phyloP scores from a whole-genome alignment of 176 grass and related monocot species.

The Rhynchospora tenuis region DNA sequence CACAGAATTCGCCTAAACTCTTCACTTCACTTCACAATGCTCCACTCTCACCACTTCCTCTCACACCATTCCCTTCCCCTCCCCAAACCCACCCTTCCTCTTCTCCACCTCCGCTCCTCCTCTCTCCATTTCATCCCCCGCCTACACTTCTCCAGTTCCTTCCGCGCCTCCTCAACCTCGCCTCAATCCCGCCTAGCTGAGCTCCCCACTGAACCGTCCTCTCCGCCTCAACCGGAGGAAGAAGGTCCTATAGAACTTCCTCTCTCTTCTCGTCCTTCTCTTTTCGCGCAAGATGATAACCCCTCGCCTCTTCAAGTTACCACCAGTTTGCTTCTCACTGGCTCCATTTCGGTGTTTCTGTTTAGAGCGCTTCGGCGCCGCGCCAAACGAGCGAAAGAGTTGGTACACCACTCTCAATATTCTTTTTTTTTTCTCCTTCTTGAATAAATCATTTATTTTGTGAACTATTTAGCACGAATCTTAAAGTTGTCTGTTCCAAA shows the following conservation, averaged over 20 bases:
- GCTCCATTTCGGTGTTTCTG: slow-evolving; percentile 78
- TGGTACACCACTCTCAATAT: slow-evolving; percentile 28
- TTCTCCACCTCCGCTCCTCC: background rate
- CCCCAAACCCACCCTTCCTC: background rate
- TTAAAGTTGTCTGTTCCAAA: too few species aligned
- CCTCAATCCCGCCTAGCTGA: slow-evolving; percentile 24
- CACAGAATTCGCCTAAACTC: background rate
- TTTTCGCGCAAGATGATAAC: slow-evolving; percentile 63
- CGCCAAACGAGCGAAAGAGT: slow-evolving; percentile 75
- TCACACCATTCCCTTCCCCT: slow-evolving; percentile 16
- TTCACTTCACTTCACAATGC: background rate
- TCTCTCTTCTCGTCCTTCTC: background rate
- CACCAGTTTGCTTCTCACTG: slow-evolving; percentile 80
- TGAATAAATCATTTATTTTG: too few species aligned
- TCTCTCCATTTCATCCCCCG: background rate
- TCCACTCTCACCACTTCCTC: slow-evolving; percentile 41
- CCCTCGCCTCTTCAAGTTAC: slow-evolving; percentile 64
- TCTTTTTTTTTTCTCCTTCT: background rate
- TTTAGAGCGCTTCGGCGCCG: slow-evolving; percentile 89
- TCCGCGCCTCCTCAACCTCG: slow-evolving; percentile 5
- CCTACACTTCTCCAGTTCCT: slow-evolving; percentile 12
- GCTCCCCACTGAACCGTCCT: background rate
- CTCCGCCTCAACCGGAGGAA: slow-evolving; percentile 9
- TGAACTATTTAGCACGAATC: too few species aligned
- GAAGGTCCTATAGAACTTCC: slow-evolving; percentile 40